A percentile compares a stretch with the other conserved stretches of the same genome.
Evolutionary conservation across 2,329 filamentous ascomycete genomes (phyloP).

Genomic region (Fusarium palustre): DNA sequence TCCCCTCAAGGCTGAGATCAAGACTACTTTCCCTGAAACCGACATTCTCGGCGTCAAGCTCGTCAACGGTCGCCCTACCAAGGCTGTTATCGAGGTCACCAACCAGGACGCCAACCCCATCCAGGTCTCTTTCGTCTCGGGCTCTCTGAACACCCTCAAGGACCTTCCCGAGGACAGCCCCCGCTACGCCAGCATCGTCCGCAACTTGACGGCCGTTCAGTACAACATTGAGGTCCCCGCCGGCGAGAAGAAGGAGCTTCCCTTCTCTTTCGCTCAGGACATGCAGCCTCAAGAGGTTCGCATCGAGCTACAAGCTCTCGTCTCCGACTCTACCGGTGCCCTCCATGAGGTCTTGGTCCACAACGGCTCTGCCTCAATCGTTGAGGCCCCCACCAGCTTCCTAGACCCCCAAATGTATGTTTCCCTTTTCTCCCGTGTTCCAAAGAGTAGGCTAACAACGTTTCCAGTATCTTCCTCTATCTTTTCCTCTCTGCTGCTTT

Average conservation of each 20-base stretch:
- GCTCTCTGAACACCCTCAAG: slow-evolving; percentile 73
- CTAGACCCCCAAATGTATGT: slow-evolving; percentile 95
- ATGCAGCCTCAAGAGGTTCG: slow-evolving; percentile 92
- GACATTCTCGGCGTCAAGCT: slow-evolving; percentile 96
- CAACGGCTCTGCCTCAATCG: slow-evolving; percentile 85
- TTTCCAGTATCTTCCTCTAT: slow-evolving; percentile 91
- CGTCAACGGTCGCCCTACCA: slow-evolving; percentile 89
- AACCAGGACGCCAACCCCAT: slow-evolving; percentile 86
- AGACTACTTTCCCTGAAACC: slow-evolving; percentile 72
- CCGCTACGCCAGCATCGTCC: slow-evolving; percentile 70
- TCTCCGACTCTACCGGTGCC: slow-evolving; percentile 73
- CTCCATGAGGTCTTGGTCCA: slow-evolving; percentile 83
- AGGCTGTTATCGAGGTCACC: slow-evolving; percentile 82
- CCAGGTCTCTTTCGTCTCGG: slow-evolving; percentile 79
- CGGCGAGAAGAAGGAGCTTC: slow-evolving; percentile 79
- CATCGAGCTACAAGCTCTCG: slow-evolving; percentile 79
- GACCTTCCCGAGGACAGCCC: slow-evolving; percentile 60
- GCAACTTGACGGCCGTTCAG: slow-evolving; percentile 83
- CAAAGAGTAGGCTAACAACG: slow-evolving; percentile 46
- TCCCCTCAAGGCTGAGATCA: slow-evolving; percentile 70
- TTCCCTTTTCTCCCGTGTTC: not conserved
- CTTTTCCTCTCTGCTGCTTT: slow-evolving; percentile 85
- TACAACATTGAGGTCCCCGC: slow-evolving; percentile 81
- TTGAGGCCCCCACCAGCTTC: slow-evolving; percentile 90
- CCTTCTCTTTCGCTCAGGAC: slow-evolving; percentile 88